Evolutionary conservation across 179 eudicot genomes (phyloP).

Genomic region (Silene vulgaris): DNA sequence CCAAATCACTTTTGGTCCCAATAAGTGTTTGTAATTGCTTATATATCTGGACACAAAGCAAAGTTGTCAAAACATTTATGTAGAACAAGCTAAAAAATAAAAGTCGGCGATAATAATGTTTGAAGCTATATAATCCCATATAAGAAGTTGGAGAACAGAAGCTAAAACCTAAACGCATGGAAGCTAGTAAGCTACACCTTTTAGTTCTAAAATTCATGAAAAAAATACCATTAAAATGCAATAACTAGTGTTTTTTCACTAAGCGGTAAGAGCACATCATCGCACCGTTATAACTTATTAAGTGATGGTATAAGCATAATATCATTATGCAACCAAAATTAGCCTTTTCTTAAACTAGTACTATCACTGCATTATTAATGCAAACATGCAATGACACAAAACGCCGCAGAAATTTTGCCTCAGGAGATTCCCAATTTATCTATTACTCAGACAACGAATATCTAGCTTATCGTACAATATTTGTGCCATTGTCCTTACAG

Average conservation of each 20-base stretch:
- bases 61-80: neutral
- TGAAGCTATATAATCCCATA: neutral
- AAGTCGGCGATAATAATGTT: neutral
- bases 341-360: too few relatives aligned
- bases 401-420: too few relatives aligned
- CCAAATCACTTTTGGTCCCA: conserved; percentile 60
- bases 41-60: conserved; percentile 43
- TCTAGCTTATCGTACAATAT: neutral
- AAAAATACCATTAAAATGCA: neutral
- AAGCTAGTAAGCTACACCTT: too few relatives aligned
- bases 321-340: too few relatives aligned
- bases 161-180: neutral
- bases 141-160: neutral
- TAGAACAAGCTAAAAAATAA: neutral
- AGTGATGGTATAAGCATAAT: too few relatives aligned
- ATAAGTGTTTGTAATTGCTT: conserved; percentile 48
- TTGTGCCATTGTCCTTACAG: neutral
- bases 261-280: too few relatives aligned
- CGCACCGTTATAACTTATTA: too few relatives aligned
- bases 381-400: too few relatives aligned
- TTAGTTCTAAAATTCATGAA: too few relatives aligned
- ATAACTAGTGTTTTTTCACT: neutral
- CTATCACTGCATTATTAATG: too few relatives aligned
- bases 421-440: neutral
- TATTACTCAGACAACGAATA: neutral